A percentile compares a stretch with the other conserved stretches of the same genome.
Evolutionary conservation across 352 stramenopile species (phyloP).

Genomic region (Achlya hypogyna): DNA sequence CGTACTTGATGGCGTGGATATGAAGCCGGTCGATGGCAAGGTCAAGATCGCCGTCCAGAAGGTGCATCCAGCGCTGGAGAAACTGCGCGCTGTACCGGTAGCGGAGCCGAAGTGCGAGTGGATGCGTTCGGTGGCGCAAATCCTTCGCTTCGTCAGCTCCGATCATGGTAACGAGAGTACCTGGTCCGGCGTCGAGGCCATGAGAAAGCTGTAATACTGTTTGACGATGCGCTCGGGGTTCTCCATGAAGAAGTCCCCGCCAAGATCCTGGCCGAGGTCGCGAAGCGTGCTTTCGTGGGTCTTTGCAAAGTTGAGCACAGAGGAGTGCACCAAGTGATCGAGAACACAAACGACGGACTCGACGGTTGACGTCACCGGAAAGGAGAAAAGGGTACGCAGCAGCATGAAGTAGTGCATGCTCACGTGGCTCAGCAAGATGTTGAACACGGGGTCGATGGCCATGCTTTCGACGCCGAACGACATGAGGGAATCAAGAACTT

Average conservation of each 20-base stretch:
- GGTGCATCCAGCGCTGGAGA: constrained; percentile 11
- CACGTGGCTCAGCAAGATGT: constrained; percentile 13
- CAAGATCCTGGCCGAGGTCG: not conserved
- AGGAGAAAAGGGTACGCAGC: constrained; percentile 1
- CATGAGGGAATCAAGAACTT: constrained; percentile 11
- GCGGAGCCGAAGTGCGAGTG: not conserved
- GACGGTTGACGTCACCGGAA: constrained; percentile 1
- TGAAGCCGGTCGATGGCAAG: constrained; percentile 7
- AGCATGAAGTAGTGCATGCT: constrained; percentile 16
- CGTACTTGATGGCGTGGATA: constrained; percentile 11
- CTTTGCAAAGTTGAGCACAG: constrained; percentile 9
- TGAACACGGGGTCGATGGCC: constrained; percentile 5
- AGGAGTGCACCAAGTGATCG: constrained; percentile 10
- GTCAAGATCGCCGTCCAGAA: constrained; percentile 8
- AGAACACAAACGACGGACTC: constrained; percentile 4
- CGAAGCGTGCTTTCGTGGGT: not conserved
- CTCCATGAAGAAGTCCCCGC: not conserved
- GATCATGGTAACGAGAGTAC: not conserved
- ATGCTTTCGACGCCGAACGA: not conserved
- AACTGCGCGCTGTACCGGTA: constrained; percentile 6
- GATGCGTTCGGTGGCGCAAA: not conserved
- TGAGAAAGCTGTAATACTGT: constrained; percentile 20
- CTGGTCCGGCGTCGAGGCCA: not conserved
- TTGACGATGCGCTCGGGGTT: constrained; percentile 15
- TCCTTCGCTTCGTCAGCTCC: too few relatives aligned